Evolutionary conservation across 1,284 basidiomycete species (phyloP).

Genomic region (Puccinia triticina): DNA sequence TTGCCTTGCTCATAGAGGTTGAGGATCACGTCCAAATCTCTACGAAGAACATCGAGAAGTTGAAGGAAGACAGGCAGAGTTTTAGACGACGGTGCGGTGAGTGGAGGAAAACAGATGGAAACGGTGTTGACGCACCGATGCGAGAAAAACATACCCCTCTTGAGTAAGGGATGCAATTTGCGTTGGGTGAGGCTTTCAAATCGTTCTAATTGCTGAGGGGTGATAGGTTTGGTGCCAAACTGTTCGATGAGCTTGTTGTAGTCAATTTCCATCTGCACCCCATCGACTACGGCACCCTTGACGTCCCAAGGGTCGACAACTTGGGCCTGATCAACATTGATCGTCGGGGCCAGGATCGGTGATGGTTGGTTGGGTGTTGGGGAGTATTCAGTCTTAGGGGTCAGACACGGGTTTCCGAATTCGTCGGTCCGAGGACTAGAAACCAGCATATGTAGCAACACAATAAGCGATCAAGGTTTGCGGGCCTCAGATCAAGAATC

Average conservation of each 20-base stretch:
- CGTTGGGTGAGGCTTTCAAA: slow-evolving; percentile 90
- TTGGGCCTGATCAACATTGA: slow-evolving; percentile 63
- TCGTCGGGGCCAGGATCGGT: slow-evolving; percentile 9
- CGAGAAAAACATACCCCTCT: slow-evolving; percentile 95
- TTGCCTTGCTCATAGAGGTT: slow-evolving; percentile 95
- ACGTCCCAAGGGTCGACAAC: slow-evolving; percentile 98
- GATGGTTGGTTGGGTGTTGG: slow-evolving; percentile 29
- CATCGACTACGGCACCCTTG: slow-evolving; percentile 88
- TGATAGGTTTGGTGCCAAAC: slow-evolving; percentile 86
- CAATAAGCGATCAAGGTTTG: not conserved
- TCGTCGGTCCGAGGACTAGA: slow-evolving; percentile 43
- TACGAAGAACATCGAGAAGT: slow-evolving; percentile 59
- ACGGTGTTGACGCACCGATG: slow-evolving; percentile 71
- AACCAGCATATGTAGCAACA: not conserved
- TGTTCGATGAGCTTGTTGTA: slow-evolving; percentile 94
- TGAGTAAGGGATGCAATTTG: slow-evolving; percentile 84
- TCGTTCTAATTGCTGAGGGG: slow-evolving; percentile 75
- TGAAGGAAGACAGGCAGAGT: not conserved
- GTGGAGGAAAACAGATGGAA: not conserved
- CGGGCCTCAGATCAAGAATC: not conserved
- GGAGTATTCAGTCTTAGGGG: slow-evolving; percentile 28
- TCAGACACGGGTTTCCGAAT: slow-evolving; percentile 35
- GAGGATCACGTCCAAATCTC: slow-evolving; percentile 89
- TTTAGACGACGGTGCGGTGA: not conserved
- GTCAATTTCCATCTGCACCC: slow-evolving; percentile 78